Evolutionary conservation across 306 rosid genomes (phyloP), one percentile per base, ranked within the genome.

Genomic region (Datisca glomerata): DNA sequence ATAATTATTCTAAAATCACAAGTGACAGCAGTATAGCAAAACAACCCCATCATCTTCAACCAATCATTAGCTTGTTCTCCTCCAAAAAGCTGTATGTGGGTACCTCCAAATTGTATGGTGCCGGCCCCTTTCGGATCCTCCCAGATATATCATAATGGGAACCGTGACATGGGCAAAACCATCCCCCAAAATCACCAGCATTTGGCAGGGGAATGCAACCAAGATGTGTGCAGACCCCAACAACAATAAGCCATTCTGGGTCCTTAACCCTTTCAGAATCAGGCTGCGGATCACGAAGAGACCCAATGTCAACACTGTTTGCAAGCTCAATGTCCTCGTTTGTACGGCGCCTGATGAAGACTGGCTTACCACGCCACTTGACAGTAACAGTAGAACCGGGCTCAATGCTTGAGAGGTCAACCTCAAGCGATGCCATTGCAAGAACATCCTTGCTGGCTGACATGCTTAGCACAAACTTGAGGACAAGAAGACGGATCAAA

Each of bases 101-200:
- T 51, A 84, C 92, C 75, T 79, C 94, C 64, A 84, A 67, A 56
- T 84, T 84, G 80, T 67, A 83, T 18, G 94, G 94, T 19, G 94
- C 86, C 12, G 92, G 92, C 27, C 91, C 91, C 66, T 83, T 83
- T 47, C 94, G 75, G 59, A 83, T 78, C 61, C 94, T 70, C 21
- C 94, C 91, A 18, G 91, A 83, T 42, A 83, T 42, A 52, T 83
- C 94, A 55, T 83, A 79, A 49, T 83, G 94, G 29, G 91, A 83
- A 35, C 94, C 94, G 24, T 83, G 94, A 66, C 94, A 83, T 5
- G 94, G 91, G 64, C 91, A 83, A 70, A 83, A 79, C 94, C 94
- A 83, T 24, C 94, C 94, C 9, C 86, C 94, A 40, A 51, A 83
- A 32, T 83, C 94, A 12, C 94, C 94, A 29, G 91, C 91, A 65